These are phyloP conservation scores for Populus tomentosa DNA, from an alignment of 441 rosid genomes.

Conservation along the genomic window DNA sequence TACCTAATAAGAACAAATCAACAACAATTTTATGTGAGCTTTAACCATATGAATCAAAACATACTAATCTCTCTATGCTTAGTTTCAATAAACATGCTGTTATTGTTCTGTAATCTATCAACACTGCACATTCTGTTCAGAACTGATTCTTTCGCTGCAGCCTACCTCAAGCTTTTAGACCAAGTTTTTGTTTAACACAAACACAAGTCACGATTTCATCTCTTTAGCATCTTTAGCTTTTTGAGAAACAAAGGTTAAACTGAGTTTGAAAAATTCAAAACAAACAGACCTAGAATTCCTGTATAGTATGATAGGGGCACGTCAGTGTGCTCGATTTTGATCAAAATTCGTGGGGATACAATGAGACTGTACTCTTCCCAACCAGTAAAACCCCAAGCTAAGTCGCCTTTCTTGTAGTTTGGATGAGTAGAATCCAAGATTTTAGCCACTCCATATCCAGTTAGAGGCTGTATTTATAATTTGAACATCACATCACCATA, in stretches of 20 bases:
- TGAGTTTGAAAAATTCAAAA: background rate
- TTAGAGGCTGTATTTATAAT: conserved; percentile 42
- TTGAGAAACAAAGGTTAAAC: background rate
- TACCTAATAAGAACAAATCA: conserved; percentile 34
- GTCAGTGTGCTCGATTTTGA: conserved; percentile 48
- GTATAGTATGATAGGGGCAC: conserved; percentile 77
- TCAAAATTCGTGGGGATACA: conserved; percentile 32
- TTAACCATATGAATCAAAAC: background rate
- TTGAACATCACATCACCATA: conserved; percentile 9
- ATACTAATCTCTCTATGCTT: too few species aligned
- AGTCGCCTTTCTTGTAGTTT: conserved; percentile 55
- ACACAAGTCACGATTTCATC: background rate
- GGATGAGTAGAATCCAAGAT: conserved; percentile 67
- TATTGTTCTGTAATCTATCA: too few species aligned
- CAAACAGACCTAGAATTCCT: conserved; percentile 66
- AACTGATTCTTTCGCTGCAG: too few species aligned
- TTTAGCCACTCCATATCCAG: conserved; percentile 65
- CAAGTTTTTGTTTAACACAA: background rate
- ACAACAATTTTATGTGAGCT: background rate
- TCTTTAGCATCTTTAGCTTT: background rate
- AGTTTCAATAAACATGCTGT: too few species aligned
- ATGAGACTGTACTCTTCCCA: conserved; percentile 87
- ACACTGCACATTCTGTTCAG: too few species aligned
- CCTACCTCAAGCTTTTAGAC: too few species aligned
- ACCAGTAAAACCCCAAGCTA: conserved; percentile 48